Percentiles rank a stretch among this genome's conserved stretches.
These are phyloP conservation scores for Wickerhamomyces bovis DNA, from an alignment of 805 yeast genomes.

Conservation along the genomic window DNA sequence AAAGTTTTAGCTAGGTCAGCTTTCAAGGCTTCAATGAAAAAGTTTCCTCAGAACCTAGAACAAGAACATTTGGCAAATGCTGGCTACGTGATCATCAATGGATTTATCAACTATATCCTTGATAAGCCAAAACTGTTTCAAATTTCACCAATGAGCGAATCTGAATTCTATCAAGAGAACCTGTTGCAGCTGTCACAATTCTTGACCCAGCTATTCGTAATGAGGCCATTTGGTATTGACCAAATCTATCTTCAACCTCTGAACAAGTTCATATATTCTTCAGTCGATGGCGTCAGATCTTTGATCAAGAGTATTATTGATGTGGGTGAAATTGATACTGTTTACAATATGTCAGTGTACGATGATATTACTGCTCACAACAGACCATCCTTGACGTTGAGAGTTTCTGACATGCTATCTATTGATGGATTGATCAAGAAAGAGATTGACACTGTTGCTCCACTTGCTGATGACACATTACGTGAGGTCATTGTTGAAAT, in stretches of 20 bases:
- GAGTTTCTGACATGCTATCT: constrained; percentile 39
- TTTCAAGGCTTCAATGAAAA: constrained; percentile 31
- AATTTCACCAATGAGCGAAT: constrained; percentile 26
- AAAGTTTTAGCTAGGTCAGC: constrained; percentile 49
- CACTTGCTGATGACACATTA: constrained; percentile 49
- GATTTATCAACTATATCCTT: constrained; percentile 43
- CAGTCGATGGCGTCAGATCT: constrained; percentile 39
- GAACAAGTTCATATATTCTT: constrained; percentile 59
- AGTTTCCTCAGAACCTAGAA: constrained; percentile 54
- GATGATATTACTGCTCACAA: constrained; percentile 61
- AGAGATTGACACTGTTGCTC: constrained; percentile 38
- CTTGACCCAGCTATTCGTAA: constrained; percentile 56
- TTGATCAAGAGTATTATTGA: constrained; percentile 44
- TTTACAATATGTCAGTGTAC: constrained; percentile 55
- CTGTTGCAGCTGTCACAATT: constrained; percentile 51
- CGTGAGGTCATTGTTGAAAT: constrained; percentile 35
- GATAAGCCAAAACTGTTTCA: constrained; percentile 55
- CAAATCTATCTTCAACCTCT: constrained; percentile 74
- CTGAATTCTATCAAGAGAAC: constrained; percentile 34
- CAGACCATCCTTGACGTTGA: constrained; percentile 41
- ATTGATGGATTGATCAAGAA: constrained; percentile 39
- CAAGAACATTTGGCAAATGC: constrained; percentile 58
- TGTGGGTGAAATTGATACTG: constrained; percentile 49
- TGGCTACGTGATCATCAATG: constrained; percentile 57
- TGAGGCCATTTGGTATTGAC: constrained; percentile 56